Evolutionary conservation across 768 basidiomycete genomes (phyloP).

Genomic region (Sarcomyxa edulis): DNA sequence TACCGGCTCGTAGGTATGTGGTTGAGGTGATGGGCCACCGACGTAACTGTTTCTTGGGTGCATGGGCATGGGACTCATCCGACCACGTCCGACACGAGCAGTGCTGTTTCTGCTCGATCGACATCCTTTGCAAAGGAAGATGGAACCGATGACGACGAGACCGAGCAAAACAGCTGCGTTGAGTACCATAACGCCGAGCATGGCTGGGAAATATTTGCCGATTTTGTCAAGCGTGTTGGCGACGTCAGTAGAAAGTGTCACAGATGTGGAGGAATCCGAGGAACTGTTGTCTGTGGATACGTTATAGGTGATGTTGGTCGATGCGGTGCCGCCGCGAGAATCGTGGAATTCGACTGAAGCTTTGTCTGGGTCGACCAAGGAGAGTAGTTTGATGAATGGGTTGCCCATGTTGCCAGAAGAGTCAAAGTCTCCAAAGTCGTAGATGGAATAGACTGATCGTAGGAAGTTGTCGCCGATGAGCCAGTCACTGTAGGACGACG

Average conservation of each 20-base stretch:
- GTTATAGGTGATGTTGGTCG: constrained; percentile 65
- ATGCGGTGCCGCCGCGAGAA: constrained; percentile 58
- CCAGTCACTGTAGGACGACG: constrained; percentile 57
- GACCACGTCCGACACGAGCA: constrained; percentile 29
- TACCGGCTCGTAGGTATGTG: constrained; percentile 67
- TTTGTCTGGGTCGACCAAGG: constrained; percentile 61
- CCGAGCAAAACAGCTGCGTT: constrained; percentile 68
- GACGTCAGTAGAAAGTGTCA: constrained; percentile 54
- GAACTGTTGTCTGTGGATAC: constrained; percentile 35
- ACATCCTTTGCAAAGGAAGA: constrained; percentile 46
- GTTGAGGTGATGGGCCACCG: constrained; percentile 22
- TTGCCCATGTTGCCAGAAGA: constrained; percentile 58
- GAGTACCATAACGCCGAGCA: constrained; percentile 72
- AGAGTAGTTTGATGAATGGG: constrained; percentile 73
- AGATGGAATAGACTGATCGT: constrained; percentile 77
- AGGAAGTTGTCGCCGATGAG: constrained; percentile 79
- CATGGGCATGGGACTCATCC: constrained; percentile 52
- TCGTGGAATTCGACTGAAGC: constrained; percentile 70
- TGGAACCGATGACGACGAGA: constrained; percentile 47
- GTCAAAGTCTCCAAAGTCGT: constrained; percentile 81
- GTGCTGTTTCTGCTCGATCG: constrained; percentile 25
- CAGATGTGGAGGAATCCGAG: constrained; percentile 35
- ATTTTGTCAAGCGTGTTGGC: constrained; percentile 58
- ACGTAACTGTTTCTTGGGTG: constrained; percentile 38
- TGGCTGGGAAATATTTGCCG: constrained; percentile 60